Conservation (phyloP, 805 yeast species). For the Sugiyamaella chiloensis region DNA sequence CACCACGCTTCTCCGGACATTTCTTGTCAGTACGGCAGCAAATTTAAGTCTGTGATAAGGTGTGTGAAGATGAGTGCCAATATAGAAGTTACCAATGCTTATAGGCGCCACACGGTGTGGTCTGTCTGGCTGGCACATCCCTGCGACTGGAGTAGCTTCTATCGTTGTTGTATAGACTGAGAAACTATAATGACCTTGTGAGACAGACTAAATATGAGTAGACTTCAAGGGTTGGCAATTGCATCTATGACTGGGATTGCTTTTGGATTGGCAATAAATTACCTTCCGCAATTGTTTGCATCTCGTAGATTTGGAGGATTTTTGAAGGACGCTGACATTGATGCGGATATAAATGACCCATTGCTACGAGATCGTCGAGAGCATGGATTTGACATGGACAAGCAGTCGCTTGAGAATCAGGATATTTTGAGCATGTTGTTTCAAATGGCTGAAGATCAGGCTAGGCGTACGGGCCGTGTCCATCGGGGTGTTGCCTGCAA, state of each 20-base stretch:
- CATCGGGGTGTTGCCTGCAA: constrained; percentile 35
- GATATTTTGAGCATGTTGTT: constrained; percentile 22
- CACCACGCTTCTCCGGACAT: constrained; percentile 52
- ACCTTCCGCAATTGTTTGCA: no score
- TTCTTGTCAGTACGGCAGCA: constrained; percentile 8
- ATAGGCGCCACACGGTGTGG: no score
- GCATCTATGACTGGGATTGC: no score
- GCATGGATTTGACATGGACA: not conserved
- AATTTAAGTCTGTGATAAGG: not conserved
- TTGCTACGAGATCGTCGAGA: not conserved
- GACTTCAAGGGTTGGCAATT: no score
- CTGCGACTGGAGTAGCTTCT: no score
- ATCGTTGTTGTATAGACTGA: no score
- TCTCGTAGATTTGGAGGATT: not conserved
- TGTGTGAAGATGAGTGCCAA: not conserved
- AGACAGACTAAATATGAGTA: no score
- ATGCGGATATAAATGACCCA: not conserved
- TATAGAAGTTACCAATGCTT: no score
- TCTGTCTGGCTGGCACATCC: no score
- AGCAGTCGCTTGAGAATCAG: constrained; percentile 10
- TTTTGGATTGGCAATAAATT: no score
- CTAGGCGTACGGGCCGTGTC: constrained; percentile 22
- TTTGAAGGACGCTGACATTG: not conserved
- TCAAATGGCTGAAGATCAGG: constrained; percentile 26
- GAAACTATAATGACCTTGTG: no score